A percentile compares a stretch with the other conserved stretches of the same genome.
Evolutionary conservation across 1,284 basidiomycete genomes (phyloP).

Genomic region (Tremellales sp.): DNA sequence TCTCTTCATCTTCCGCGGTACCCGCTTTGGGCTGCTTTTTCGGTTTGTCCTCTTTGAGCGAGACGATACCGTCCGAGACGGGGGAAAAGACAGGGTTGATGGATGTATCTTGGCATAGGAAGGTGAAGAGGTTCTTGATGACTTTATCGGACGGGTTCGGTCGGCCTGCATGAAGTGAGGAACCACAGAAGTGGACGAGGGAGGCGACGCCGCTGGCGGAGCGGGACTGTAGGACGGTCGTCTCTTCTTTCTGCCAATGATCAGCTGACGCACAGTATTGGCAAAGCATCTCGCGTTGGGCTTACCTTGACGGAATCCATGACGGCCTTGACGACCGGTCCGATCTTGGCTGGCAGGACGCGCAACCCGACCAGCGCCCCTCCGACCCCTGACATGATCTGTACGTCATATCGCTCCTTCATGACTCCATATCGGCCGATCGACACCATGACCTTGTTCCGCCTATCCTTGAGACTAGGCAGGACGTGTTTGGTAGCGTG

Average conservation of each 20-base stretch:
- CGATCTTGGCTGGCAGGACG: constrained; percentile 85
- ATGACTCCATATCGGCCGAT: constrained; percentile 79
- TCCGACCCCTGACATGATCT: constrained; percentile 83
- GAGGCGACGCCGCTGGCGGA: constrained; percentile 82
- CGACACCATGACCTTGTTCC: constrained; percentile 64
- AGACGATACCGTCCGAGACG: constrained; percentile 67
- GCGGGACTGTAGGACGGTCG: constrained; percentile 80
- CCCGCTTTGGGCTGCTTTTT: constrained; percentile 52
- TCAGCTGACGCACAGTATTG: constrained; percentile 8
- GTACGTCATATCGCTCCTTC: constrained; percentile 81
- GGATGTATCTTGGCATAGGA: constrained; percentile 86
- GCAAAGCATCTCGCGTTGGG: not conserved
- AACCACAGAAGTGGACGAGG: constrained; percentile 82
- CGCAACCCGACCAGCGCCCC: constrained; percentile 83
- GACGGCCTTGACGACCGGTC: constrained; percentile 91
- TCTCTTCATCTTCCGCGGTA: constrained; percentile 50
- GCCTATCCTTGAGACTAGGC: constrained; percentile 71
- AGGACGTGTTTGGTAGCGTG: constrained; percentile 74
- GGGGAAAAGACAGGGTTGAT: constrained; percentile 78
- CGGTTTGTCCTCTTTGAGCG: constrained; percentile 55
- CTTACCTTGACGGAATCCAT: constrained; percentile 95
- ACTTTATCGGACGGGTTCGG: constrained; percentile 80
- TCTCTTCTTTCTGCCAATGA: constrained; percentile 74
- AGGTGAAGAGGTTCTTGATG: constrained; percentile 94
- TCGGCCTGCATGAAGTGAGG: constrained; percentile 56